These are phyloP conservation scores for Trichoderma aggressivum DNA, from an alignment of 2,329 filamentous ascomycete species.

Conservation along the genomic window DNA sequence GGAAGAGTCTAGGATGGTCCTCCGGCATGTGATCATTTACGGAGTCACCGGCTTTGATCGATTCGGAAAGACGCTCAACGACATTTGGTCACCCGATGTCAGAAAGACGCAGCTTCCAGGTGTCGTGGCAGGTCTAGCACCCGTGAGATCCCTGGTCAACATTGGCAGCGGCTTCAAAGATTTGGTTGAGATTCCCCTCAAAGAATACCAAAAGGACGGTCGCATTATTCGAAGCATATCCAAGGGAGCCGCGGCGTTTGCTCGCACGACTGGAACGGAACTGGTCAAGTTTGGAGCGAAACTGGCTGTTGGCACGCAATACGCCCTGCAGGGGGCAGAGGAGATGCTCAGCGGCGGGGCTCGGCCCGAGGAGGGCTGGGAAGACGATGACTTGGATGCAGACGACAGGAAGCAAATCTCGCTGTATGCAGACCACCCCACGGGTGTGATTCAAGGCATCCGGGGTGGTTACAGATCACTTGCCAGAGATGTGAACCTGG, in stretches of 20 bases:
- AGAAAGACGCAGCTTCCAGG: conserved; percentile 83
- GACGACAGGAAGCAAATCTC: conserved; percentile 78
- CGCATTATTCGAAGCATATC: conserved; percentile 86
- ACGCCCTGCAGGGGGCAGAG: conserved; percentile 85
- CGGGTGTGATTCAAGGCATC: conserved; percentile 82
- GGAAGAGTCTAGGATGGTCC: conserved; percentile 79
- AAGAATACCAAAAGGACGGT: conserved; percentile 91
- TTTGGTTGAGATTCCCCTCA: conserved; percentile 82
- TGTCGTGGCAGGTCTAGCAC: conserved; percentile 83
- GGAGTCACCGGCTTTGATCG: conserved; percentile 88
- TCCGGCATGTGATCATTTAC: conserved; percentile 88
- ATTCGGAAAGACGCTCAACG: conserved; percentile 84
- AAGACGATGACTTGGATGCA: conserved; percentile 61
- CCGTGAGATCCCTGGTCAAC: conserved; percentile 86
- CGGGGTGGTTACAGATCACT: conserved; percentile 78
- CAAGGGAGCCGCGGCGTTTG: conserved; percentile 87
- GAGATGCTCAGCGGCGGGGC: conserved; percentile 60
- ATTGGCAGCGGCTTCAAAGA: conserved; percentile 84
- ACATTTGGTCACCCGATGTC: conserved; percentile 95
- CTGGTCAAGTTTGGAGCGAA: conserved; percentile 94
- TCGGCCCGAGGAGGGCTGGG: conserved; percentile 43
- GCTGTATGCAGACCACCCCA: conserved; percentile 89
- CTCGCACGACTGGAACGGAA: conserved; percentile 88
- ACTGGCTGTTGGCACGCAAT: conserved; percentile 90
- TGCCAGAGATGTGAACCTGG: conserved; percentile 80